These are phyloP conservation scores for Chrysanthemum makinoi DNA, from an alignment of 129 eudicot species.

Conservation along the genomic window DNA sequence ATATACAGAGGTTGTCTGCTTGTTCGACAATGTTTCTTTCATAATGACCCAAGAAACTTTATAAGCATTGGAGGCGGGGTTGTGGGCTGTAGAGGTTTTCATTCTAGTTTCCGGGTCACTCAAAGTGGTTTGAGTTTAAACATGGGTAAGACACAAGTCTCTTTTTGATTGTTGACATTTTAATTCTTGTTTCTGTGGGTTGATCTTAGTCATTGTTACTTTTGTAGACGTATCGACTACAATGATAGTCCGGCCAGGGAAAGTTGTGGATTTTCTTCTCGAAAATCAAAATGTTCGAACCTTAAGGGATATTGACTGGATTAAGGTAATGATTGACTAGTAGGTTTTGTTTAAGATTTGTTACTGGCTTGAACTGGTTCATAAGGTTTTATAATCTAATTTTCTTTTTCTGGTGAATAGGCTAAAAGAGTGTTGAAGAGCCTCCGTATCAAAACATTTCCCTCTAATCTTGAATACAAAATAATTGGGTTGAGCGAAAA, in stretches of 20 bases:
- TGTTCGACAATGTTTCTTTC: slow-evolving; percentile 85
- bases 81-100: slow-evolving; percentile 79
- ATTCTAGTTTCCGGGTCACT: slow-evolving; percentile 80
- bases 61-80: slow-evolving; percentile 78
- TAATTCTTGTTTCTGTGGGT: background rate
- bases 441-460: slow-evolving; percentile 58
- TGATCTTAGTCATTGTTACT: background rate
- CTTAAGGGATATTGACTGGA: slow-evolving; percentile 64
- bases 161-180: background rate
- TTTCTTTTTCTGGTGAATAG: slow-evolving; percentile 33
- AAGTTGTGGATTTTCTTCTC: slow-evolving; percentile 63
- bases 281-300: slow-evolving; percentile 63
- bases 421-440: slow-evolving; percentile 70
- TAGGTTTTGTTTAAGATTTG: background rate
- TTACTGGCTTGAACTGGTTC: background rate
- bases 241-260: slow-evolving; percentile 78
- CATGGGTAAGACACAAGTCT: slow-evolving; percentile 46
- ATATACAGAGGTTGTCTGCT: slow-evolving; percentile 76
- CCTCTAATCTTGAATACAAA: slow-evolving; percentile 61
- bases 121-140: slow-evolving; percentile 82
- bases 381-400: background rate
- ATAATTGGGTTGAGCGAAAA: slow-evolving; percentile 79
- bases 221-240: slow-evolving; percentile 72
- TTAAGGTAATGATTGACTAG: slow-evolving; percentile 39
- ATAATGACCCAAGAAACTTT: slow-evolving; percentile 61